These are phyloP conservation scores for Solanum stenotomum DNA, from an alignment of 257 asterid genomes.

Conservation along the genomic window DNA sequence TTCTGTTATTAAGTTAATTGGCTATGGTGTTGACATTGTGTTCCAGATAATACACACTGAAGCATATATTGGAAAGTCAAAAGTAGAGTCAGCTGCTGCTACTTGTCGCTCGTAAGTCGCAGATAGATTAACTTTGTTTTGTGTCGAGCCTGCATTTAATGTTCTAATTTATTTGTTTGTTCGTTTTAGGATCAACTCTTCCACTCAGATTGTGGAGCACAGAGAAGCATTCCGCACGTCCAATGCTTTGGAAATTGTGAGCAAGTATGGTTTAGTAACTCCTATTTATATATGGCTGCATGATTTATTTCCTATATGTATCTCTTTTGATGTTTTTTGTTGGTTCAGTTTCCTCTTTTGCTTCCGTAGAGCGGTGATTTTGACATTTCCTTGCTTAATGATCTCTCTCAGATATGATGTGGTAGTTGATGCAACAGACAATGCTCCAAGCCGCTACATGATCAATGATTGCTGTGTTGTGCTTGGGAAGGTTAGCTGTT, in stretches of 20 bases:
- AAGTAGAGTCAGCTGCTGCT: slow-evolving; percentile 99
- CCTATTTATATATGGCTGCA: neutral
- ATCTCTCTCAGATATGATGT: slow-evolving; percentile 60
- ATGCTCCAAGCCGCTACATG: slow-evolving; percentile 95
- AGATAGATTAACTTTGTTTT: neutral
- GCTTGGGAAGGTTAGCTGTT: slow-evolving; percentile 62
- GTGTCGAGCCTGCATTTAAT: neutral
- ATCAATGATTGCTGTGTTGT: slow-evolving; percentile 90
- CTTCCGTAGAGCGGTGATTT: neutral
- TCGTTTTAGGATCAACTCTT: slow-evolving; percentile 66
- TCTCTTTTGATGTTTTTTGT: neutral
- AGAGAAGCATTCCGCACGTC: slow-evolving; percentile 79
- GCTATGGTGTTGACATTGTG: neutral
- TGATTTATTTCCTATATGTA: neutral
- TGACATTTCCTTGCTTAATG: slow-evolving; percentile 11
- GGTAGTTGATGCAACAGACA: slow-evolving; percentile 95
- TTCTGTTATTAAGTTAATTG: neutral
- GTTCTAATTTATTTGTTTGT: slow-evolving; percentile 7
- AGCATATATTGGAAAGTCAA: slow-evolving; percentile 82
- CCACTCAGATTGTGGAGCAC: slow-evolving; percentile 68
- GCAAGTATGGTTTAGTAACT: slow-evolving; percentile 41
- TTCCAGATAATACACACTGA: slow-evolving; percentile 86
- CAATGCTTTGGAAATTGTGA: slow-evolving; percentile 72
- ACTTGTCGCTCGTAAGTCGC: slow-evolving; percentile 78
- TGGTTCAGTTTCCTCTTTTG: neutral